Base-by-base conservation (phyloP, 139 green algal species). In the Pedinophyceae sp. region DNA sequence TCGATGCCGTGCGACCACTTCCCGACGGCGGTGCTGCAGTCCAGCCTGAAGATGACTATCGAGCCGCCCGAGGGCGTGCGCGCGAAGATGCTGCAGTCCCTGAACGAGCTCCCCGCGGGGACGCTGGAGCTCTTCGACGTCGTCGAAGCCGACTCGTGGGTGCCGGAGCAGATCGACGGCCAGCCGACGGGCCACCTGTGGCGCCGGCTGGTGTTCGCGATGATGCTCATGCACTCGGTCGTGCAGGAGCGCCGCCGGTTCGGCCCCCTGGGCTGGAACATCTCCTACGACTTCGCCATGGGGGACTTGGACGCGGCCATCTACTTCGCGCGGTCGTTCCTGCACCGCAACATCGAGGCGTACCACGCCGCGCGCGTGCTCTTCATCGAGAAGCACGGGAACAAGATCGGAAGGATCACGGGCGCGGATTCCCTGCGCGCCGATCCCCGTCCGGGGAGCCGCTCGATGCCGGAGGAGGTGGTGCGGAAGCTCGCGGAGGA, bases 21-120 rank as follows among this genome's bases (percentile, higher is more conserved):
- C 68, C 82, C 82, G 3, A 71, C 84, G 50, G 62, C 74, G 49
- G 74, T 91, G 52, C 76, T 89, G 29, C 71, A 84, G 53, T 77
- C 67, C 52, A 71, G 81, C 46, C 70, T 89, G 49, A 85, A 89
- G 60, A 38, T 89, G 3, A 80, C 78, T 3, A 72, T 75, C 25
- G 83, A 93, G 63, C 77, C 83, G 3, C 83, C 82, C n/a, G 70
- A 77, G 25, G 83, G 78, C 26, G 46, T 89, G n/a, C 77, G 76
- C 50, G 79, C 77, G 50, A 88, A 88, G 64, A 43, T 91, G 23
- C 59, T 58, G 27, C 64, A 71, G 49, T 78, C 62, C 28, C 88
- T 78, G 60, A 73, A 68, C 29, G 68, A 76, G 56, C 68, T 84
- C 47, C 55, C 55, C 3, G 71, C 71, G n/a, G 57, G 67, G 13